Evolutionary conservation across 495 filamentous ascomycete species (phyloP).

Genomic region (Aspergillus carlsbadensis): DNA sequence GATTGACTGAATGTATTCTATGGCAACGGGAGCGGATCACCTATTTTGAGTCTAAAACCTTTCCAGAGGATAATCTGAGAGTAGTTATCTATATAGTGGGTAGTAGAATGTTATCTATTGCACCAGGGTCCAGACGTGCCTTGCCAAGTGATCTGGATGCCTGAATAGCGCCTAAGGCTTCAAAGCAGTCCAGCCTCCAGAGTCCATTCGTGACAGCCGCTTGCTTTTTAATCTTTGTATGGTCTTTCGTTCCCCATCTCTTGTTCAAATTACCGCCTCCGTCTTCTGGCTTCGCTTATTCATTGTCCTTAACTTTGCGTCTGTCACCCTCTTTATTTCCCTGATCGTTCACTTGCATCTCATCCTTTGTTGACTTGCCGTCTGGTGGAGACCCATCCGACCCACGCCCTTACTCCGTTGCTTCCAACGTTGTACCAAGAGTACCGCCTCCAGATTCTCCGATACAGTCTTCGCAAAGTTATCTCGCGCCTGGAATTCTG

Average conservation of each 20-base stretch:
- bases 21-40: background rate
- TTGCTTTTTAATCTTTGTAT: constrained; percentile 6
- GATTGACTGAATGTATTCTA: constrained; percentile 4
- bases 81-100: background rate
- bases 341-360: constrained; percentile 6
- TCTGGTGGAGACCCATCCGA: constrained; percentile 20
- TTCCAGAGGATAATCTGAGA: background rate
- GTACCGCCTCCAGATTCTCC: background rate
- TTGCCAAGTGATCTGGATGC: constrained; percentile 6
- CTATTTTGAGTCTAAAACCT: background rate
- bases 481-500: background rate
- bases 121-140: too few relatives aligned
- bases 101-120: too few relatives aligned
- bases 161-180: background rate
- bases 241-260: background rate
- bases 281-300: background rate
- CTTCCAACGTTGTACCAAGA: background rate
- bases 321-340: background rate
- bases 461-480: background rate
- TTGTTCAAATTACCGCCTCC: background rate
- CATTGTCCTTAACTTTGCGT: background rate
- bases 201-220: background rate
- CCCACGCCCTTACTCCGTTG: constrained; percentile 12
- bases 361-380: constrained; percentile 8
- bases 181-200: too few relatives aligned